Evolutionary conservation across 2,329 filamentous ascomycete genomes (phyloP).

Genomic region (Botrytis aclada): DNA sequence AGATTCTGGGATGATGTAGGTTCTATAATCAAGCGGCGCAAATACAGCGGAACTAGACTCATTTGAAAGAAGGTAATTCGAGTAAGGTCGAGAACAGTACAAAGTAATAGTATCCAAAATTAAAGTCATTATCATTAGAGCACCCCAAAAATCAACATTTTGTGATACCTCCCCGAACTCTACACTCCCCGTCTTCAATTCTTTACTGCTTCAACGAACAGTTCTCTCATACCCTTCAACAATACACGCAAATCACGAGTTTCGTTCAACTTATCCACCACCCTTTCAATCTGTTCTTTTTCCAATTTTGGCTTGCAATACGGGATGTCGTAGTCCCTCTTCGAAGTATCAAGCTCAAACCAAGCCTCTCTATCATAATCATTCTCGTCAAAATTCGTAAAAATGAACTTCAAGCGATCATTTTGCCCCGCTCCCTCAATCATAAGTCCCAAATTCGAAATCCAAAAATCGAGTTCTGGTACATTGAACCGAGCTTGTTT

Average conservation of each 20-base stretch:
- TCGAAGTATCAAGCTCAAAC: constrained; percentile 84
- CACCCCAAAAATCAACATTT: background rate
- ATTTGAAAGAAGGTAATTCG: background rate
- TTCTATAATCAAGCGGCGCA: background rate
- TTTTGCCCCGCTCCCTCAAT: constrained; percentile 86
- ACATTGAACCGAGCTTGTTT: constrained; percentile 84
- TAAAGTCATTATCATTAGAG: background rate
- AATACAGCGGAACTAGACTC: background rate
- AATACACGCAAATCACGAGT: constrained; percentile 67
- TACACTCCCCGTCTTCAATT: constrained; percentile 15
- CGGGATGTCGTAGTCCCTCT: constrained; percentile 79
- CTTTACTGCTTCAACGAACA: constrained; percentile 67
- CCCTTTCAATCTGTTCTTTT: constrained; percentile 69
- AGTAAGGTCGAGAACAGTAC: background rate
- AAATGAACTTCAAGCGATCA: constrained; percentile 87
- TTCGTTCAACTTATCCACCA: constrained; percentile 80
- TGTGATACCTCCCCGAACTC: background rate
- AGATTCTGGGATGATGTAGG: background rate
- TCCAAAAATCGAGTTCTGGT: constrained; percentile 95
- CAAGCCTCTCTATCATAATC: constrained; percentile 87
- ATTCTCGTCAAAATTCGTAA: constrained; percentile 79
- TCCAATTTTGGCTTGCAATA: constrained; percentile 81
- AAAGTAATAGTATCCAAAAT: background rate
- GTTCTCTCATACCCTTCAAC: constrained; percentile 77
- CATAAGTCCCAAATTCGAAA: constrained; percentile 79